phyloP scores from a whole-genome alignment of 257 asterid species.

The Ligustrum vulgare region DNA sequence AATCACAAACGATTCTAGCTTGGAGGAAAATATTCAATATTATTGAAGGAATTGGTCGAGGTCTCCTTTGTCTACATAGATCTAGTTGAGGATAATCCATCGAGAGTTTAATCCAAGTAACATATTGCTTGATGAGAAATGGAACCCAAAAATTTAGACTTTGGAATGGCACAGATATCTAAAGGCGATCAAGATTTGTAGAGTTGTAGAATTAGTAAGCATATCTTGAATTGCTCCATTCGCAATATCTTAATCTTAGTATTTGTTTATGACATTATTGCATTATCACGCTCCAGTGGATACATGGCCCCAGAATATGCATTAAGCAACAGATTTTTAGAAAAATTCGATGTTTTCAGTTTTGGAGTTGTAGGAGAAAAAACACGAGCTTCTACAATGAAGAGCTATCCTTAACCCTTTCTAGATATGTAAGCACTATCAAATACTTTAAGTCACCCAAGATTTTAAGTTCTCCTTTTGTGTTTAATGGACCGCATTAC shows the following conservation, averaged over 20 bases:
- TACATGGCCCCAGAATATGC: too few relatives aligned
- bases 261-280: not conserved
- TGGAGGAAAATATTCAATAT: constrained; percentile 41
- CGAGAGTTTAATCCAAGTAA: constrained; percentile 38
- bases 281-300: constrained; percentile 26
- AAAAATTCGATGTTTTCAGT: constrained; percentile 45
- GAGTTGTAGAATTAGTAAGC: constrained; percentile 49
- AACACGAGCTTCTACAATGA: constrained; percentile 25
- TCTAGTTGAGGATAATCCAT: constrained; percentile 32
- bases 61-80: constrained; percentile 48
- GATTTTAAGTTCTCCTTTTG: not conserved
- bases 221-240: not conserved
- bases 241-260: not conserved
- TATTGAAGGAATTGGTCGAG: constrained; percentile 31
- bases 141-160: constrained; percentile 39
- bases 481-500: not conserved
- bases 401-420: constrained; percentile 26
- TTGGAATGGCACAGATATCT: too few relatives aligned
- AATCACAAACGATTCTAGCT: constrained; percentile 19
- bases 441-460: not conserved
- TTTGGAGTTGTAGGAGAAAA: constrained; percentile 41
- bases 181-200: constrained; percentile 23
- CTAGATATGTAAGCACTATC: constrained; percentile 32
- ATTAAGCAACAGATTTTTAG: constrained; percentile 40
- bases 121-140: constrained; percentile 31